phyloP scores from a whole-genome alignment of 2,329 filamentous ascomycete species.

The Emmonsia crescens region DNA sequence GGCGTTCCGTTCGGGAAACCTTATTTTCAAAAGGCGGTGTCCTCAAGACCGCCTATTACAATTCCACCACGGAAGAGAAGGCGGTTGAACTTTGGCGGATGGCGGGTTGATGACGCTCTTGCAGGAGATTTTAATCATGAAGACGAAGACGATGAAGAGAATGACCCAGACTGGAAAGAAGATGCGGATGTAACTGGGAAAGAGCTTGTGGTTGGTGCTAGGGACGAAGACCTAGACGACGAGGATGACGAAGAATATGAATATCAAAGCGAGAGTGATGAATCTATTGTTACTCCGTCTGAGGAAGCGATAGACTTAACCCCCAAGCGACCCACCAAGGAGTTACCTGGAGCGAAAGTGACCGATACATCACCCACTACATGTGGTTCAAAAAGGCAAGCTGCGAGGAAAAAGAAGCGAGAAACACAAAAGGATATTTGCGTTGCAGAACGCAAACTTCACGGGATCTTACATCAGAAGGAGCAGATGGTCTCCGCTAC shows the following conservation, averaged over 20 bases:
- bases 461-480: neutral
- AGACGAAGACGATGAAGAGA: conserved; percentile 22
- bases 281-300: conserved; percentile 35
- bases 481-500: conserved; percentile 10
- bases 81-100: conserved; percentile 28
- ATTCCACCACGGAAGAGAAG: conserved; percentile 72
- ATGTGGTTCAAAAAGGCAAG: neutral
- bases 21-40: conserved; percentile 46
- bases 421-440: neutral
- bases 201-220: conserved; percentile 12
- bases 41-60: conserved; percentile 53
- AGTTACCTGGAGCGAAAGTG: conserved; percentile 8
- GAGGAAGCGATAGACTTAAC: conserved; percentile 27
- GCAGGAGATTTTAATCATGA: conserved; percentile 16
- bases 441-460: neutral
- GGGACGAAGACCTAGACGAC: conserved; percentile 19
- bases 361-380: conserved; percentile 11
- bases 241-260: conserved; percentile 25
- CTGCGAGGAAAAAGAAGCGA: neutral
- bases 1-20: conserved; percentile 74
- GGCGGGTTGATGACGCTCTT: conserved; percentile 19
- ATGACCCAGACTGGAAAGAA: conserved; percentile 15
- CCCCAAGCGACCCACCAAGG: neutral
- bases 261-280: conserved; percentile 26
- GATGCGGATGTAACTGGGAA: conserved; percentile 13